Evolutionary conservation across 352 stramenopile genomes (phyloP).

Genomic region (Pythium aquatile): DNA sequence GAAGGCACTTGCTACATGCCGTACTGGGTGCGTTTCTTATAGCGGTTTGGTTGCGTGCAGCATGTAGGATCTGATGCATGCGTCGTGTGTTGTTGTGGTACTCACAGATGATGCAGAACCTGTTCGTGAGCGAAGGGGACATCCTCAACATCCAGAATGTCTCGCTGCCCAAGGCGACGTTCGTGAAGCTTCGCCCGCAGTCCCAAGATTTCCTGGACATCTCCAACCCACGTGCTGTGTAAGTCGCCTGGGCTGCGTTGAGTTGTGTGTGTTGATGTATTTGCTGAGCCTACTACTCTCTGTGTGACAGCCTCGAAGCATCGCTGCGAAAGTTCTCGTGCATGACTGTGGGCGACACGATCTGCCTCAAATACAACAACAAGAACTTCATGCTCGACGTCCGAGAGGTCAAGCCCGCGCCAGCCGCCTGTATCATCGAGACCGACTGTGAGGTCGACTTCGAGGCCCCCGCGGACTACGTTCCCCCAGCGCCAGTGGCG

Average conservation of each 20-base stretch:
- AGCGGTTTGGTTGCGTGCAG: no score
- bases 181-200: constrained; percentile 99
- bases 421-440: constrained; percentile 99
- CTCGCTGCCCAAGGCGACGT: constrained; percentile 95
- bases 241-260: constrained; percentile 48
- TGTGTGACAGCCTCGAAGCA: constrained; percentile 56
- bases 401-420: constrained; percentile 94
- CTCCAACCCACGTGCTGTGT: constrained; percentile 96
- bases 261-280: constrained; percentile 1
- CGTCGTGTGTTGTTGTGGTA: neutral
- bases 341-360: constrained; percentile 97
- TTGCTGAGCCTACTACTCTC: neutral
- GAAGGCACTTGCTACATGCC: constrained; percentile 99
- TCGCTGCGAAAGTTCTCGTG: constrained; percentile 93
- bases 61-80: no score
- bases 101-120: constrained; percentile 97
- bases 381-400: constrained; percentile 98
- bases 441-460: constrained; percentile 99
- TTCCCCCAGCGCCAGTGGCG: constrained; percentile 41
- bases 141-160: constrained; percentile 97
- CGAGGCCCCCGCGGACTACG: constrained; percentile 91
- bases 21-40: constrained; percentile 86
- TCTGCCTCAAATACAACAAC: constrained; percentile 99
- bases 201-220: constrained; percentile 99
- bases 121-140: constrained; percentile 92